phyloP scores from a whole-genome alignment of 2,329 filamentous ascomycete genomes.

The Neobulgaria alba region DNA sequence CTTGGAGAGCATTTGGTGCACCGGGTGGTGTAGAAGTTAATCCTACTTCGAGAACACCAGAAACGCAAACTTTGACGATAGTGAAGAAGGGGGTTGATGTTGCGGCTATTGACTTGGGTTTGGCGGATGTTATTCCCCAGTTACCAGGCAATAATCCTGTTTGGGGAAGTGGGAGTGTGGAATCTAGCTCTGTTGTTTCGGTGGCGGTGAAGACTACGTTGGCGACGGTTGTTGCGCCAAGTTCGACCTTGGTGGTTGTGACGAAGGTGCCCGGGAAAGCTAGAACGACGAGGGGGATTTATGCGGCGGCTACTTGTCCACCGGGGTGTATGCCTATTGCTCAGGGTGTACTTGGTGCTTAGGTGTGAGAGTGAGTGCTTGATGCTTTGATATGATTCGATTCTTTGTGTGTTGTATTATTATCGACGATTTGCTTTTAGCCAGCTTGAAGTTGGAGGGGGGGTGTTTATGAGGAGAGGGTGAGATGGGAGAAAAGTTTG shows the following conservation, averaged over 20 bases:
- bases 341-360: neutral
- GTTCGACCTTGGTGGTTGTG: neutral
- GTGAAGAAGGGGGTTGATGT: neutral
- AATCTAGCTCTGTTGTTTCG: neutral
- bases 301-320: neutral
- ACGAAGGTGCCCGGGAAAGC: too few species aligned
- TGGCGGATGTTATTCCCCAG: conserved; percentile 7
- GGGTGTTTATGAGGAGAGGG: too few species aligned
- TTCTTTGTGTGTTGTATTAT: neutral
- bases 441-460: neutral
- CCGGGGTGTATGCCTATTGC: neutral
- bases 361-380: too few species aligned
- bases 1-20: conserved; percentile 6
- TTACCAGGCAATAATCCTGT: conserved; percentile 11
- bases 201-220: neutral
- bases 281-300: too few species aligned
- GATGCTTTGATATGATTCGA: neutral
- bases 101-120: conserved; percentile 6
- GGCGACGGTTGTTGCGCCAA: neutral
- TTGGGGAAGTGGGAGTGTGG: neutral
- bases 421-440: neutral
- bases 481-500: too few species aligned
- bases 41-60: conserved; percentile 1
- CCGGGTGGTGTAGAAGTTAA: conserved; percentile 1
- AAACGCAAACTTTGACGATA: too few species aligned